Conservation (phyloP, 2,329 filamentous ascomycete species). For the Penicillium sp. region DNA sequence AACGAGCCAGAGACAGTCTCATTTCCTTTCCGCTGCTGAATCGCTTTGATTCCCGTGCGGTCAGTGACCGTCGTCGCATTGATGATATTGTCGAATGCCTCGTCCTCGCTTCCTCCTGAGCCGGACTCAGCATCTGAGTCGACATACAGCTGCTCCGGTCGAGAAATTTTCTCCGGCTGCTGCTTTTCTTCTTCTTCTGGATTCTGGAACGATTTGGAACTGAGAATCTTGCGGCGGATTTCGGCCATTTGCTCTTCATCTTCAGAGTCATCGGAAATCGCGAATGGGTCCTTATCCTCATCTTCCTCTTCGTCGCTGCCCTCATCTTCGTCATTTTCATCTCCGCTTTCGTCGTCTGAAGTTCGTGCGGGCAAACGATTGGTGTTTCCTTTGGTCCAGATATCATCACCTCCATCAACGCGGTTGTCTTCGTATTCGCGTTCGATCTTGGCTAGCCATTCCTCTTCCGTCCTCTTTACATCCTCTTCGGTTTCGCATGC, state of each 20-base stretch:
- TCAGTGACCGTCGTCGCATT: constrained; percentile 88
- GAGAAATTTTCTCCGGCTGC: constrained; percentile 61
- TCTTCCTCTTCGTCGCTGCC: constrained; percentile 46
- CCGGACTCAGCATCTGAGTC: constrained; percentile 71
- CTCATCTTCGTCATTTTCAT: constrained; percentile 48
- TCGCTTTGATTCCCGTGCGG: constrained; percentile 69
- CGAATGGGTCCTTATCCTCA: constrained; percentile 65
- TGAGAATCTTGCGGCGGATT: constrained; percentile 82
- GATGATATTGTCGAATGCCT: constrained; percentile 91
- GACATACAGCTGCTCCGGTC: constrained; percentile 53
- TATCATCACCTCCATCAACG: constrained; percentile 62
- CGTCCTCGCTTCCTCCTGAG: constrained; percentile 63
- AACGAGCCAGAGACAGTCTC: constrained; percentile 52
- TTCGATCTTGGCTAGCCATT: constrained; percentile 88
- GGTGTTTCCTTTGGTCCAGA: constrained; percentile 88
- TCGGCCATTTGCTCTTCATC: constrained; percentile 93
- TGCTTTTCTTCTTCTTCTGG: constrained; percentile 51
- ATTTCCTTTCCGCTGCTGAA: constrained; percentile 56
- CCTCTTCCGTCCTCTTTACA: constrained; percentile 79
- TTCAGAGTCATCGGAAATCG: constrained; percentile 74
- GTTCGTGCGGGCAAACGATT: constrained; percentile 62
- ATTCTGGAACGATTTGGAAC: constrained; percentile 83
- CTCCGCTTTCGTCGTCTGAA: constrained; percentile 55
- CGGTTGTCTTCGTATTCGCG: constrained; percentile 82
- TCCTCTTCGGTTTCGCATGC: constrained; percentile 77